Evolutionary conservation across 192 early-diverging fungal species (phyloP).

Genomic region (Mortierella claussenii): DNA sequence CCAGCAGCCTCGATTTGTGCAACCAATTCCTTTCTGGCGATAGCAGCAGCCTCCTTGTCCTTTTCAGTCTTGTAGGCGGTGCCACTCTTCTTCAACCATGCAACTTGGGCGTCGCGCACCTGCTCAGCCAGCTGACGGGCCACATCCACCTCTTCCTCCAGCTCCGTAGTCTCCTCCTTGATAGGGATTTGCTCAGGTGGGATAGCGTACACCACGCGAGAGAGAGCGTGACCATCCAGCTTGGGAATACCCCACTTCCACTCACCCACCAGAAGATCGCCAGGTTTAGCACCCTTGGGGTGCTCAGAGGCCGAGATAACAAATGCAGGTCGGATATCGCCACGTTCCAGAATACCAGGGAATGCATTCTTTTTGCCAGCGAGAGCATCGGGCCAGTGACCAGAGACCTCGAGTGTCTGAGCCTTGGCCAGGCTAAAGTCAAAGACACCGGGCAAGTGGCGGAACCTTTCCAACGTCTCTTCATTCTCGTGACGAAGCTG

Average conservation of each 20-base stretch:
- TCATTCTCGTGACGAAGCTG: slow-evolving; percentile 79
- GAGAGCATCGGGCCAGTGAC: slow-evolving; percentile 64
- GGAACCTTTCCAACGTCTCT: slow-evolving; percentile 81
- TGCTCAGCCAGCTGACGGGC: slow-evolving; percentile 70
- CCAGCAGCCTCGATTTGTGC: slow-evolving; percentile 69
- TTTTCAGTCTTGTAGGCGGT: slow-evolving; percentile 51
- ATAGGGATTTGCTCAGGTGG: slow-evolving; percentile 57
- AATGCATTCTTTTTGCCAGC: slow-evolving; percentile 55
- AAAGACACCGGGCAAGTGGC: slow-evolving; percentile 67
- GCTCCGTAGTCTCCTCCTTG: slow-evolving; percentile 59
- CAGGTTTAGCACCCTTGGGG: slow-evolving; percentile 78
- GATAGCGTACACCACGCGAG: slow-evolving; percentile 59
- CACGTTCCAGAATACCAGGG: slow-evolving; percentile 62
- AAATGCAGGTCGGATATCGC: slow-evolving; percentile 60
- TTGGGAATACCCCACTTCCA: slow-evolving; percentile 62
- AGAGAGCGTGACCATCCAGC: slow-evolving; percentile 61
- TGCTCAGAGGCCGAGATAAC: slow-evolving; percentile 66
- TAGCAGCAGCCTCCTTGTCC: slow-evolving; percentile 60
- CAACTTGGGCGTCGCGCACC: slow-evolving; percentile 81
- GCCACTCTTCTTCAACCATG: slow-evolving; percentile 80
- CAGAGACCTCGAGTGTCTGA: slow-evolving; percentile 63
- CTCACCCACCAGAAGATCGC: slow-evolving; percentile 83
- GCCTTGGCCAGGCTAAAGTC: slow-evolving; percentile 72
- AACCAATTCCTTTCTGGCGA: slow-evolving; percentile 63
- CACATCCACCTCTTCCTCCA: slow-evolving; percentile 61